Conservation (phyloP, 2,329 filamentous ascomycete genomes). For the Trichoderma sp. region DNA sequence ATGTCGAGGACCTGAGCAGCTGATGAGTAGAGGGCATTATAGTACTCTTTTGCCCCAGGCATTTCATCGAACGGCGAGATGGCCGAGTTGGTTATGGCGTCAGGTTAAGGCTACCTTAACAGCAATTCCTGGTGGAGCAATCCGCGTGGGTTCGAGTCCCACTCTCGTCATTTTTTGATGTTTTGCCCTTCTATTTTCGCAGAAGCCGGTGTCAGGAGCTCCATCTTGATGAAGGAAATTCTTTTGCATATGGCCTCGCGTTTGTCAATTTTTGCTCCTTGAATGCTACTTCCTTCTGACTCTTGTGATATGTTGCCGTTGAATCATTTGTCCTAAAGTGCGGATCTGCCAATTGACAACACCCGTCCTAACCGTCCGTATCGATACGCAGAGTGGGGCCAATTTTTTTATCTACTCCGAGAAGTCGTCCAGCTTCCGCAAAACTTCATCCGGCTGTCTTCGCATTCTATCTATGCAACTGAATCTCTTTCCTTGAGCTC, state of each 20-base stretch:
- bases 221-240: no score
- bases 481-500: neutral
- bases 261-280: no score
- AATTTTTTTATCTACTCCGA: constrained; percentile 23
- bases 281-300: neutral
- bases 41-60: neutral
- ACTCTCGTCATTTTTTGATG: constrained; percentile 30
- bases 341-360: neutral
- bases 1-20: no score
- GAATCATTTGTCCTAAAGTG: neutral
- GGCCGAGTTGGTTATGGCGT: constrained; percentile 31
- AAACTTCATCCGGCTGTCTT: constrained; percentile 4
- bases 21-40: neutral
- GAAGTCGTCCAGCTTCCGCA: constrained; percentile 9
- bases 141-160: constrained; percentile 31
- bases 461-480: neutral
- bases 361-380: constrained; percentile 1
- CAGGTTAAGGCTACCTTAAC: constrained; percentile 31
- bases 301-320: no score
- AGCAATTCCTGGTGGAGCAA: constrained; percentile 31
- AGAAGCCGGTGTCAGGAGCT: neutral
- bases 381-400: constrained; percentile 21
- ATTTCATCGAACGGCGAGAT: constrained; percentile 24
- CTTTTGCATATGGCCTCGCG: neutral
- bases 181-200: constrained; percentile 1